Evolutionary conservation across 495 filamentous ascomycete genomes (phyloP), one percentile per base, ranked within the genome.

Genomic region (Penicillium subrubescens): DNA sequence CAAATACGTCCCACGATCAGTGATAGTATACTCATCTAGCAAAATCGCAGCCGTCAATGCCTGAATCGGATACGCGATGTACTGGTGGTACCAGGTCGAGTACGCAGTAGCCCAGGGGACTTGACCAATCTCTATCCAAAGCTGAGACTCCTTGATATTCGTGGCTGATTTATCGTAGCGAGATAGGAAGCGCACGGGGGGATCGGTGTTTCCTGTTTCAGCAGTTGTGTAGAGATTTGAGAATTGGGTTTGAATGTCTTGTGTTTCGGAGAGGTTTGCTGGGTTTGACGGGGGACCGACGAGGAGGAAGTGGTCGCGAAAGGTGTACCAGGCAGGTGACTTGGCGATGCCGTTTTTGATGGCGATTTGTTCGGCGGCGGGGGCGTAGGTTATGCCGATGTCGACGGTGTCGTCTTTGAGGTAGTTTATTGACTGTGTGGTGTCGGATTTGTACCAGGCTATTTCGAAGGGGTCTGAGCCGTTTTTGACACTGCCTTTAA

Each of bases 71-170:
- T 79, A 82, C 8, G 71, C 76, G 37, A 78, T 73, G 60, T 74
- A 81, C 63, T 77, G 74, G 63, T 84, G 79, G 59, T 82, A 83
- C 80, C 79, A 84, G 17, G 68, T 75, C 1, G 81, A 79, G 62
- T 73, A 73, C 11, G 69, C 60, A 0, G 68, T 77, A 3, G 78
- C 77, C 78, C 78, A 81, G 17, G 79, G 80, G 14, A 78, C 73
- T 61, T 82, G 75, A 11, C 81, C 80, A 54, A 82, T 82, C 1
- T 59, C 61, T 41, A 78, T 69, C 78, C 79, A 84, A 15, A 82
- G 59, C 63, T 72, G 48, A 0, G 76, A 79, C n/a, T 82, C 81
- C 55, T 80, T 80, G 65, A 84, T 82, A 43, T 80, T 82, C 6
- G 77, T 79, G 0, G 81, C 80, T 6, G 78, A 81, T 60, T 81